Base-by-base conservation (phyloP, 148 eudicot species). In the Limonium bicolor region DNA sequence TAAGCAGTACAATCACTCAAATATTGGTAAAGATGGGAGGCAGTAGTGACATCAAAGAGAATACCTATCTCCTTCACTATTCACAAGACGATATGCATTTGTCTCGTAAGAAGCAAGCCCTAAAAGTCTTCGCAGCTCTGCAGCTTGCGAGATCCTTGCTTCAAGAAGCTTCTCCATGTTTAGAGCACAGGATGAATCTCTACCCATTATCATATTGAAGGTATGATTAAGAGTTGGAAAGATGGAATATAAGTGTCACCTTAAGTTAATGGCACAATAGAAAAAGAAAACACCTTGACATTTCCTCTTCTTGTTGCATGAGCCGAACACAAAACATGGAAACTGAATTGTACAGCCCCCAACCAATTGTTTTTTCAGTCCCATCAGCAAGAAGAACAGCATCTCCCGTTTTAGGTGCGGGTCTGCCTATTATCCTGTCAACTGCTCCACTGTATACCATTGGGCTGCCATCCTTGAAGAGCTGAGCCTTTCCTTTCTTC, bases 61-160 rank as follows among this genome's bases (percentile, higher is more conserved):
- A 20, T 66, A 82, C 96, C 90, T 63, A 64, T 88, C 96, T 63
- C 94, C 96, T 82, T 87, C 94, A 62, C 96, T 88, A 50, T 88
- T 88, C 54, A 87, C 65, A 38, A 88, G 96, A 66, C 96, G 96
- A 50, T 83, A 88, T 24, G 96, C 94, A 66, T 77, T 77, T 42
- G 94, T 83, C 39, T 29, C 25, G 9, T 50, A 23, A 32, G 94
- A 83, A 51, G 96, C 94, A 49, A 88, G 76, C 45, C 78, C 83
- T 59, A 88, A 60, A 26, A 41, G 65, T 58, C 55, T 73, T 32
- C 96, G 66, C 55, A 88, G 58, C 5, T 62, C 62, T 58, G 61
- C 46, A 29, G 96, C 90, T 13, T 63, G 70, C 11, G 51, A 40
- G 27, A 88, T 77, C 67, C 96, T 77, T 36, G 33, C 50, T 61